A percentile compares a stretch with the other conserved stretches of the same genome.
phyloP scores from a whole-genome alignment of 306 rosid genomes.

The Trifolium pratense region DNA sequence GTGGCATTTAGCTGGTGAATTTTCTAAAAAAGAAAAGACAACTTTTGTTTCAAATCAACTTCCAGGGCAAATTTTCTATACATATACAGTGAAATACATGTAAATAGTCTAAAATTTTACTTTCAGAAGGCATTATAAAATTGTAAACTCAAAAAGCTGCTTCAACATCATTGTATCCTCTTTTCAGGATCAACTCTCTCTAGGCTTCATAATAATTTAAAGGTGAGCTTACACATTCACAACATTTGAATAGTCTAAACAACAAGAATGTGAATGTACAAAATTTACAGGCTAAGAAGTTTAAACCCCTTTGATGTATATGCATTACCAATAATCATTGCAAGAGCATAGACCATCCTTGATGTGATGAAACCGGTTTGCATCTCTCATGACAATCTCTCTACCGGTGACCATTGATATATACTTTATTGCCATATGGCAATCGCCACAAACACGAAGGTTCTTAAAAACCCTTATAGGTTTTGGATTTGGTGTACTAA shows the following conservation, averaged over 20 bases:
- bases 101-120: too few species aligned
- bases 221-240: conserved; percentile 18
- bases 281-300: conserved; percentile 26
- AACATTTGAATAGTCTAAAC: conserved; percentile 11
- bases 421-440: conserved; percentile 64
- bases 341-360: conserved; percentile 71
- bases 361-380: conserved; percentile 69
- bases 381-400: conserved; percentile 68
- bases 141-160: neutral
- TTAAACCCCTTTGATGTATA: conserved; percentile 2
- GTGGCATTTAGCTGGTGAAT: neutral
- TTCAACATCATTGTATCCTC: neutral
- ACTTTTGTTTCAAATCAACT: too few species aligned
- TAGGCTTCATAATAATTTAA: neutral
- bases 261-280: conserved; percentile 1
- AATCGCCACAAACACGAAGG: conserved; percentile 67
- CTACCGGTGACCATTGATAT: conserved; percentile 61
- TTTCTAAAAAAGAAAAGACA: too few species aligned
- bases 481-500: conserved; percentile 50
- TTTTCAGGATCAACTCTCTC: neutral
- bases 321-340: conserved; percentile 65
- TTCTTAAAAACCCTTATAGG: conserved; percentile 69
- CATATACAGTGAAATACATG: neutral
- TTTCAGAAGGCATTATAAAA: neutral
- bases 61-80: too few species aligned